A percentile compares a stretch with the other conserved stretches of the same genome.
Evolutionary conservation across 2,329 filamentous ascomycete species (phyloP).

Genomic region (Aureobasidium sp.): DNA sequence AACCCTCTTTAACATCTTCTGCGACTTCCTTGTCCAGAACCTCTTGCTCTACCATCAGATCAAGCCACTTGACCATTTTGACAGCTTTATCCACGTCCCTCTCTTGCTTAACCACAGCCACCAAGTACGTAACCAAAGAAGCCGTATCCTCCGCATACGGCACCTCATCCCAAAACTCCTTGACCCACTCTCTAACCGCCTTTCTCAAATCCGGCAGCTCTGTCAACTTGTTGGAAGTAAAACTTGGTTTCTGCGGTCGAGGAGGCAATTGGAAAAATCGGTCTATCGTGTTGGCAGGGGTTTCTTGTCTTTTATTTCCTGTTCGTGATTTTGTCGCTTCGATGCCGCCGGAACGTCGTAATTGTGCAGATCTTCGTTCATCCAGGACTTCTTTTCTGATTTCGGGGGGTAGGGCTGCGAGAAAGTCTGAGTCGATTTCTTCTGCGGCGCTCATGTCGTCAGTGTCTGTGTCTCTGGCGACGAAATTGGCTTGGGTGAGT

Average conservation of each 20-base stretch:
- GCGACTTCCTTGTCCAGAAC: conserved; percentile 13
- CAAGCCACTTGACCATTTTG: conserved; percentile 58
- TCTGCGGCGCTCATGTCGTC: conserved; percentile 30
- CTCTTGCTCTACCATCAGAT: conserved; percentile 29
- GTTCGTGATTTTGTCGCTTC: conserved; percentile 17
- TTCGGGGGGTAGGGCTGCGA: conserved; percentile 75
- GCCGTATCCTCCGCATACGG: conserved; percentile 73
- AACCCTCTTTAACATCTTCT: conserved; percentile 19
- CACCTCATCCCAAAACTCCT: conserved; percentile 60
- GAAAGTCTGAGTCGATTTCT: conserved; percentile 61
- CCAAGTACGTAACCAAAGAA: conserved; percentile 65
- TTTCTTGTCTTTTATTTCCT: conserved; percentile 13
- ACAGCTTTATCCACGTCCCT: conserved; percentile 67
- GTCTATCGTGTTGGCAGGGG: conserved; percentile 22
- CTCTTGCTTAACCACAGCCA: conserved; percentile 62
- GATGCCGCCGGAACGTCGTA: conserved; percentile 43
- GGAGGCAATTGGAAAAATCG: conserved; percentile 40
- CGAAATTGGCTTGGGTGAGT: conserved; percentile 67
- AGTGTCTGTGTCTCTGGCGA: conserved; percentile 30
- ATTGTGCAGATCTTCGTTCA: conserved; percentile 57
- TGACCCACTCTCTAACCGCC: conserved; percentile 69
- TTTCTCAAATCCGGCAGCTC: conserved; percentile 57
- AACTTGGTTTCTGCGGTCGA: conserved; percentile 47
- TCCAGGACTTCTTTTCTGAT: conserved; percentile 69
- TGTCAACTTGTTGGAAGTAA: conserved; percentile 51